Conservation (phyloP, 202 grass and related monocot genomes). For the Brachypodium distachyon region DNA sequence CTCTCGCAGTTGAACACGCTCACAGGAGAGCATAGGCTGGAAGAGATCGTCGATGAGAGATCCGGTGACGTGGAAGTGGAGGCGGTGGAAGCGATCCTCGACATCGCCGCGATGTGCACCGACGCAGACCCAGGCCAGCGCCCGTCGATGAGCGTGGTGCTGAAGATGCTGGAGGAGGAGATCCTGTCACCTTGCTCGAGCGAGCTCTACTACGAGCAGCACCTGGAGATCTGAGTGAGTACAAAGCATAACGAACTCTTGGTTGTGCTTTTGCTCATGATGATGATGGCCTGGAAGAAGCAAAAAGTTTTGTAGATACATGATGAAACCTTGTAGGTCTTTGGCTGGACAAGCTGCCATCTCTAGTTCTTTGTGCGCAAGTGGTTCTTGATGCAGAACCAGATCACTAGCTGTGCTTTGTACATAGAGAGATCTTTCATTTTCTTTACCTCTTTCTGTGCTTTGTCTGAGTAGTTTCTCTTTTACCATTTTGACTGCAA, state of each 20-base stretch:
- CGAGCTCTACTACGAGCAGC: slow-evolving; percentile 65
- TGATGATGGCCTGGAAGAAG: neutral
- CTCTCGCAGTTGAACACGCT: slow-evolving; percentile 71
- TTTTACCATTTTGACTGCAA: neutral
- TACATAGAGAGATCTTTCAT: slow-evolving; percentile 8
- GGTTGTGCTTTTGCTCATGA: neutral
- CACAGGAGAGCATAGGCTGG: slow-evolving; percentile 52
- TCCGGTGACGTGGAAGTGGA: slow-evolving; percentile 67
- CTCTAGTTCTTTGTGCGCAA: neutral
- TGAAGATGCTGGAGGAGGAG: slow-evolving; percentile 96
- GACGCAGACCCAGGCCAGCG: slow-evolving; percentile 58
- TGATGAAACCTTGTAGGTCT: slow-evolving; percentile 7
- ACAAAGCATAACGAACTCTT: neutral
- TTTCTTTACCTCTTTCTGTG: neutral
- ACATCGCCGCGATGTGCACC: slow-evolving; percentile 94
- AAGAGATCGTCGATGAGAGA: slow-evolving; percentile 62
- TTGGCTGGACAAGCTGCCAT: neutral
- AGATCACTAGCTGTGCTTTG: neutral
- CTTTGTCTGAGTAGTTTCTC: neutral
- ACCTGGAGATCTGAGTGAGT: slow-evolving; percentile 56
- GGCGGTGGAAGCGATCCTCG: slow-evolving; percentile 69
- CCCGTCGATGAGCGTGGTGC: slow-evolving; percentile 66
- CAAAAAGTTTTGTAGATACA: slow-evolving; percentile 34
- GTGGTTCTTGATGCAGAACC: slow-evolving; percentile 16
- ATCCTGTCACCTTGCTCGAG: slow-evolving; percentile 73